Conservation (phyloP, 495 filamentous ascomycete genomes). For the Aspergillus incahuasiensis region DNA sequence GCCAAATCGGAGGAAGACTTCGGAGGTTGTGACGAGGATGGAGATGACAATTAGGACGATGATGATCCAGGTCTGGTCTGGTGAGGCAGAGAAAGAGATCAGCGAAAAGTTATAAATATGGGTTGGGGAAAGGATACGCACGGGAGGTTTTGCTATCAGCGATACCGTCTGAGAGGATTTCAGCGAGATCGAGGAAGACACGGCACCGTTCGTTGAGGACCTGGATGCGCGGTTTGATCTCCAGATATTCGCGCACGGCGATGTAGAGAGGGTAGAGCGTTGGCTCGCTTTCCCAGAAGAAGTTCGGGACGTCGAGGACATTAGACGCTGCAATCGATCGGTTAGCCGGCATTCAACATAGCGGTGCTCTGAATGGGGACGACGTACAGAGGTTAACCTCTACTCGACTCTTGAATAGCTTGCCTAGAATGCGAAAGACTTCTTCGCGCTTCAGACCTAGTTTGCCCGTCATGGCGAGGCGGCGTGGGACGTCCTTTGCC, state of each 20-base stretch:
- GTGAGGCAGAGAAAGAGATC: not conserved
- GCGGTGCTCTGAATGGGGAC: not conserved
- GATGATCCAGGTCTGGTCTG: constrained; percentile 93
- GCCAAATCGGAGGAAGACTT: constrained; percentile 83
- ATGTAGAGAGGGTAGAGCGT: constrained; percentile 91
- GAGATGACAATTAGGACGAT: constrained; percentile 88
- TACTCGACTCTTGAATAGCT: constrained; percentile 87
- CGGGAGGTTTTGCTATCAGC: constrained; percentile 90
- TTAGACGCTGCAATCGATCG: constrained; percentile 66
- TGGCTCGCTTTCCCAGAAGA: constrained; percentile 98
- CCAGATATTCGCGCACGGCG: constrained; percentile 94
- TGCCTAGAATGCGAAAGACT: constrained; percentile 84
- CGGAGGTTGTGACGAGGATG: constrained; percentile 84
- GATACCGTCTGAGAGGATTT: constrained; percentile 88
- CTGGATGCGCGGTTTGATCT: constrained; percentile 90
- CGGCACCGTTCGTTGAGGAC: constrained; percentile 95
- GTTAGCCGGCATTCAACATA: not conserved
- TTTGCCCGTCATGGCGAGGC: constrained; percentile 81
- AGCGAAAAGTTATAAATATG: not conserved
- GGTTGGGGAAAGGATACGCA: constrained; percentile 18
- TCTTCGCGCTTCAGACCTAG: constrained; percentile 90
- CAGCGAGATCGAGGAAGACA: constrained; percentile 94
- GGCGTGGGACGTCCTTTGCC: constrained; percentile 85
- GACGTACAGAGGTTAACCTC: constrained; percentile 95
- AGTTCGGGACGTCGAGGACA: constrained; percentile 94